phyloP scores from a whole-genome alignment of 768 basidiomycete genomes.

The Tulasnella calospora region DNA sequence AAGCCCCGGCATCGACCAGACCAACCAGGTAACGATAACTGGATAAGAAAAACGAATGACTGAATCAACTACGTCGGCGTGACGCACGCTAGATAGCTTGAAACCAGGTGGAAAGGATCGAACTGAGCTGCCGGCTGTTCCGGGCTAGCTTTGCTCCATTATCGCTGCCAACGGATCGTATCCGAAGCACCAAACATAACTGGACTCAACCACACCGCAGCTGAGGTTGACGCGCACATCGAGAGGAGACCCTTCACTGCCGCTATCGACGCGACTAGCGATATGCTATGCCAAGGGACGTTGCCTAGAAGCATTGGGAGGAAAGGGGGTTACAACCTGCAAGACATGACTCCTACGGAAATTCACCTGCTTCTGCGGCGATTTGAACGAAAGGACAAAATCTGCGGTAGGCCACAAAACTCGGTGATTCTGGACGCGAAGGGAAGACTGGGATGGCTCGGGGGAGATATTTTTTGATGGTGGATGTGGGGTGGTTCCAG shows the following conservation, averaged over 20 bases:
- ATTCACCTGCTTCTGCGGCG: not conserved
- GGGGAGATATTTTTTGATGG: not conserved
- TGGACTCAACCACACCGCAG: constrained; percentile 3
- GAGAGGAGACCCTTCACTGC: constrained; percentile 1
- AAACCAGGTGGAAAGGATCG: not conserved
- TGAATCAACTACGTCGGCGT: not conserved
- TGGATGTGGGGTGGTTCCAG: constrained; percentile 1
- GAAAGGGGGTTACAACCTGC: not conserved
- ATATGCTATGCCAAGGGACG: not conserved
- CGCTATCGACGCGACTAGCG: not conserved
- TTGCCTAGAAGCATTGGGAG: not conserved
- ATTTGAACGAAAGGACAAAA: constrained; percentile 1
- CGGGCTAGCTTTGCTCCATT: not conserved
- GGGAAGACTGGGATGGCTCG: not conserved
- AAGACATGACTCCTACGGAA: not conserved
- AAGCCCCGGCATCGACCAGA: not conserved
- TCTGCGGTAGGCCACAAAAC: not conserved
- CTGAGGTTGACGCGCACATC: constrained; percentile 9
- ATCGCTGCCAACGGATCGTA: constrained; percentile 6
- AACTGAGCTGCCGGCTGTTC: not conserved
- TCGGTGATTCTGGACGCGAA: not conserved
- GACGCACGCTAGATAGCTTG: not conserved
- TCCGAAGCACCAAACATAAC: constrained; percentile 7
- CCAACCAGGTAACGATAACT: not conserved
- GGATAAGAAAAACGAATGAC: not conserved